phyloP scores from a whole-genome alignment of 768 basidiomycete genomes.

The Phylloporus scabripes region DNA sequence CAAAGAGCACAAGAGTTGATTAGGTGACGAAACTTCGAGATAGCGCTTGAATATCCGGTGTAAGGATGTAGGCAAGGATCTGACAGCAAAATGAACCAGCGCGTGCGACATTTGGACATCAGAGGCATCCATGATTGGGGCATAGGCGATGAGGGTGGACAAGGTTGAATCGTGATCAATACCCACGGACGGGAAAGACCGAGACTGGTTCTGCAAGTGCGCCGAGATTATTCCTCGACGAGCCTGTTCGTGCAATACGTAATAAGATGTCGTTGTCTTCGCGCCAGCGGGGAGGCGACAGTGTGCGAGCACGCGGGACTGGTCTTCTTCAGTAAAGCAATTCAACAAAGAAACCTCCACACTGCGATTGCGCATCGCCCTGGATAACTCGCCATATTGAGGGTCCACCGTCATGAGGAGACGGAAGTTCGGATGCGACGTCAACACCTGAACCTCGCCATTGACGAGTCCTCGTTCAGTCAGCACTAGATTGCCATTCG shows the following conservation, averaged over 20 bases:
- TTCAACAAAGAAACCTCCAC: conserved; percentile 66
- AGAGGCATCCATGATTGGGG: conserved; percentile 26
- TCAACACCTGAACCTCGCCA: conserved; percentile 66
- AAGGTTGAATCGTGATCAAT: conserved; percentile 48
- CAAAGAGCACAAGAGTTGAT: conserved; percentile 12
- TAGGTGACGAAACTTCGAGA: conserved; percentile 11
- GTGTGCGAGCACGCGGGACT: conserved; percentile 39
- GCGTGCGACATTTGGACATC: conserved; percentile 14
- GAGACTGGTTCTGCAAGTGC: not conserved
- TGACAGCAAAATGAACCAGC: conserved; percentile 25
- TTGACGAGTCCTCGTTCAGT: conserved; percentile 85
- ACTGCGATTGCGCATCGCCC: conserved; percentile 98
- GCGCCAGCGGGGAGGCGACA: conserved; percentile 41
- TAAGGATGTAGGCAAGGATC: conserved; percentile 11
- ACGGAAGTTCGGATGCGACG: conserved; percentile 84
- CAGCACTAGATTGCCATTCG: conserved; percentile 72
- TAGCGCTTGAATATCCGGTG: conserved; percentile 22
- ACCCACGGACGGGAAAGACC: conserved; percentile 32
- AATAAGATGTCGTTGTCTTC: conserved; percentile 4
- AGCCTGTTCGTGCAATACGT: conserved; percentile 17
- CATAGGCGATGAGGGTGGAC: conserved; percentile 39
- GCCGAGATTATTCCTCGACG: conserved; percentile 21
- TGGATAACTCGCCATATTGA: conserved; percentile 85
- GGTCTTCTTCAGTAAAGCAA: conserved; percentile 41
- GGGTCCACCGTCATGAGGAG: conserved; percentile 94